These are phyloP conservation scores for Eremothecium sinecaudum DNA, from an alignment of 1,139 yeast genomes.

Conservation along the genomic window DNA sequence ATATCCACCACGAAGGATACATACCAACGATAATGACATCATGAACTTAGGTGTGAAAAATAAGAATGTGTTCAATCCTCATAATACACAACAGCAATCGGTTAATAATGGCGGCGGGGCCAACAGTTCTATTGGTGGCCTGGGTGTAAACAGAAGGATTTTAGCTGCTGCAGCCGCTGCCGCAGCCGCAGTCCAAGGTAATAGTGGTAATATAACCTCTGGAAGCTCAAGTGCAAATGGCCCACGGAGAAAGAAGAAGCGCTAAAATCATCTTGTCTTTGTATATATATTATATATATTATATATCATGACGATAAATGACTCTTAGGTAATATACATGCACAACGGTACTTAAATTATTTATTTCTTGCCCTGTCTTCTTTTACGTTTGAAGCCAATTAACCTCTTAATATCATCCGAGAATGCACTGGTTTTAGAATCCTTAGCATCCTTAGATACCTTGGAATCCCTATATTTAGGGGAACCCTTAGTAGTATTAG, in stretches of 20 bases:
- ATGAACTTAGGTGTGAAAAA: constrained; percentile 24
- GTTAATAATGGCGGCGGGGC: constrained; percentile 14
- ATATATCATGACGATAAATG: constrained; percentile 1
- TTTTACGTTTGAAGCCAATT: constrained; percentile 61
- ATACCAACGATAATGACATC: constrained; percentile 69
- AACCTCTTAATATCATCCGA: constrained; percentile 50
- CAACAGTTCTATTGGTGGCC: constrained; percentile 25
- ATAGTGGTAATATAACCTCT: constrained; percentile 9
- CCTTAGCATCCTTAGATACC: constrained; percentile 19
- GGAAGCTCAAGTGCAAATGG: constrained; percentile 19
- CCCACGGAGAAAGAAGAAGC: constrained; percentile 25
- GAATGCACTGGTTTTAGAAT: constrained; percentile 32
- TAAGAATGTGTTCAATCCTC: constrained; percentile 13
- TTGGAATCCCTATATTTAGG: neutral
- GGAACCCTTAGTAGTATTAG: neutral
- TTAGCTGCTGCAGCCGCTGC: constrained; percentile 33
- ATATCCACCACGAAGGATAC: constrained; percentile 66
- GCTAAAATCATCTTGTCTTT: neutral
- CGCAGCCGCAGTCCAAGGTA: constrained; percentile 31
- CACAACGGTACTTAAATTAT: neutral
- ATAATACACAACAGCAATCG: constrained; percentile 18
- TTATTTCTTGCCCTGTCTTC: constrained; percentile 41
- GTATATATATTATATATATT: constrained; percentile 2
- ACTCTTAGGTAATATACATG: constrained; percentile 1
- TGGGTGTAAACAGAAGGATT: constrained; percentile 30